These are phyloP conservation scores for Nephelium lappaceum DNA, from an alignment of 345 rosid genomes.

Conservation along the genomic window DNA sequence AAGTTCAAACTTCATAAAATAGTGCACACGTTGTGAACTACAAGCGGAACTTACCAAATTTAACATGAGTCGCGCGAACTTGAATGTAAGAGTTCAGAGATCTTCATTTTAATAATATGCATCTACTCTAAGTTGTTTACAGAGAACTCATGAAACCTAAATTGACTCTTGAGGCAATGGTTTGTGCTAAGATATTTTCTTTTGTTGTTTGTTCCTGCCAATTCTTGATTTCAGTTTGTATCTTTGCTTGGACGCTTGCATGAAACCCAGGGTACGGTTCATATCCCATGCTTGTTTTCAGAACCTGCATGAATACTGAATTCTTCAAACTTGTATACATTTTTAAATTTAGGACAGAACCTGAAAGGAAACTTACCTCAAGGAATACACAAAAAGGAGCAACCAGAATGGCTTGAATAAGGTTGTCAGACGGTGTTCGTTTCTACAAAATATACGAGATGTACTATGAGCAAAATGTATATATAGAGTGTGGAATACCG, in stretches of 20 bases:
- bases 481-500: neutral
- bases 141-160: neutral
- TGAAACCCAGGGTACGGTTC: slow-evolving; percentile 91
- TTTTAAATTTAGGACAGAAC: neutral
- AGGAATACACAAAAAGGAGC: slow-evolving; percentile 96
- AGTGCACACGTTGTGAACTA: too few species aligned
- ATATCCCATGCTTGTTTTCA: slow-evolving; percentile 56
- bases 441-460: slow-evolving; percentile 38
- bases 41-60: too few species aligned
- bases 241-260: slow-evolving; percentile 58
- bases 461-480: neutral
- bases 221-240: slow-evolving; percentile 56
- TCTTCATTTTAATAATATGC: neutral
- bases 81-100: neutral
- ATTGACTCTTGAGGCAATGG: neutral
- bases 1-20: too few species aligned
- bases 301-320: slow-evolving; percentile 46
- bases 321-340: neutral
- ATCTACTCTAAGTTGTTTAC: neutral
- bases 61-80: neutral
- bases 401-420: slow-evolving; percentile 75
- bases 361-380: slow-evolving; percentile 50
- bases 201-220: slow-evolving; percentile 52
- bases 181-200: slow-evolving; percentile 34
- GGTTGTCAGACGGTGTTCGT: slow-evolving; percentile 91